Base-by-base conservation (phyloP, 2,329 filamentous ascomycete species). In the Pseudogymnoascus sp. region DNA sequence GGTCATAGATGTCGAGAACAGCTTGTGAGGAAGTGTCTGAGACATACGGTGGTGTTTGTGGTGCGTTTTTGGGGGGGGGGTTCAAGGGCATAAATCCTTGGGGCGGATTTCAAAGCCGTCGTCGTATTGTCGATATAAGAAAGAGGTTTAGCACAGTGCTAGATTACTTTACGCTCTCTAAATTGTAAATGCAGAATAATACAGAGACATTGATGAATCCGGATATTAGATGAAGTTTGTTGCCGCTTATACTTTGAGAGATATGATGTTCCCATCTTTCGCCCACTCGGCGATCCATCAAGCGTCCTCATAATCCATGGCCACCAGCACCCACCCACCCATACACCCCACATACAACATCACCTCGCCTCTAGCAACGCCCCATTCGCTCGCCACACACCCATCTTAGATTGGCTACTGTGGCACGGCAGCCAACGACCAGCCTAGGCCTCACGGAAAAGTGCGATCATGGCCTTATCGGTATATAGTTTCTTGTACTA, bases 1-100 rank as follows among this genome's bases (percentile, higher is more conserved):
- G 73, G 83, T 83, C 10, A 88, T 90, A 84, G 82, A 85, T 66
- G 74, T 89, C 60, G 87, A 90, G 77, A 76, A 80, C 67, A 70
- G 69, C 62, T 70, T 73, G 68, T 73, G 71, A 66, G 62, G 51
- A 47, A 61, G 23, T 54, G 23, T 29, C 23, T 16, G 23, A 29
- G 7, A 31, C 45, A 31, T n/a, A 31, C 16, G 45, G 7, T 16
- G 26, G 23, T 54, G n/a, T 45, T 29, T 54, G 45, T 54, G 45
- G 23, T 29, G 45, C 45, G 31, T 54, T n/a, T 51, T 12, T 16
- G 21, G 21, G 21, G 21, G 21, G 3, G 21, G 23, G 23, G 42
- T 47, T 47, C 23, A 54, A 16, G 14, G 7, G 45, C 14, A 54
- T 54, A 54, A 16, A 16, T 54, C 14, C 14, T 54, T 31, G 14